Evolutionary conservation across 2,329 filamentous ascomycete genomes (phyloP), one percentile per base, ranked within the genome.

Genomic region (Alternaria alternata): DNA sequence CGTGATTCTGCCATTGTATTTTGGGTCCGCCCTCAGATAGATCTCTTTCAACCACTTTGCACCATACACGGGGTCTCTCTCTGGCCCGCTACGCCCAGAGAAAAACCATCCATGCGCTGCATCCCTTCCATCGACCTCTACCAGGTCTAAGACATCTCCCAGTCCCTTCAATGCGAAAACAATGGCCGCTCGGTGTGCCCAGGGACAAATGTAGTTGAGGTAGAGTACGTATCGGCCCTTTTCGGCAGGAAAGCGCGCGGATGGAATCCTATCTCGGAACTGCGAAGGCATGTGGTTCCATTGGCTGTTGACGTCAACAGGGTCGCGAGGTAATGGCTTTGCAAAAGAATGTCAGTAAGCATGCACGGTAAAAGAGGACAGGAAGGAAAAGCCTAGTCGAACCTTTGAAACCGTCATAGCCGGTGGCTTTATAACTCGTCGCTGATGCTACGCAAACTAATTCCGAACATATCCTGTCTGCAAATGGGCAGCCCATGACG

Each of bases 11-110:
- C 75, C 74, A 11, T 62, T 67, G 49, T 77, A 77, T 8, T 64
- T 48, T 3, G 88, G 84, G 68, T 93, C 86, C 7, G 86, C 87
- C 64, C 85, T 84, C 77, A 92, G 87, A 81, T 96, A 96, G 42
- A 96, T 76, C 49, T 95, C 82, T 56, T 89, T 87, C 44, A 78
- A 34, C 57, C 68, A 75, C 48, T 74, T 61, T 70, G 71, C 67
- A 51, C 75, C 75, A 42, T 72, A 68, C 8, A 73, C 48, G 16
- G 75, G 76, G 43, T 77, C 74, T 14, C 54, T 53, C 4, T 64
- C 62, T 18, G 72, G 73, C 0, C 76, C 76, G 20, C 64, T 66
- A 6, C 41, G 28, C 26, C 73, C 72, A 4, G 68, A 70, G 54
- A 78, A 78, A 32, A 65, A 75, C 76, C 76, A 78, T 11, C 75